Conservation (phyloP, 495 filamentous ascomycete species). For the Chlorociboria aeruginascens region DNA sequence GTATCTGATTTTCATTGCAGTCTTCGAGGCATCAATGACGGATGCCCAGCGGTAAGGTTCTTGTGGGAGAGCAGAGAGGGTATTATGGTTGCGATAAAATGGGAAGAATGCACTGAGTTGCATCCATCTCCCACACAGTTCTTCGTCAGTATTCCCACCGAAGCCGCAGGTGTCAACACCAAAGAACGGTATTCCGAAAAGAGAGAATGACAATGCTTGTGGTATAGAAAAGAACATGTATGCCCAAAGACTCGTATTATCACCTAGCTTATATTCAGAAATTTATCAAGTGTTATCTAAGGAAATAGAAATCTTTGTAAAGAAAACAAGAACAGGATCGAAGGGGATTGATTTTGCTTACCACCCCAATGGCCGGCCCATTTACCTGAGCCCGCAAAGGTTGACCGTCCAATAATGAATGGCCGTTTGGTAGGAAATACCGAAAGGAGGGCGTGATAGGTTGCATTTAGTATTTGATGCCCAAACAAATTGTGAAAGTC, state of each 20-base stretch:
- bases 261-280: conserved; percentile 30
- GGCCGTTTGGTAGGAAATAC: conserved; percentile 58
- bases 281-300: background rate
- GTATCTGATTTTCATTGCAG: conserved; percentile 67
- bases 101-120: conserved; percentile 76
- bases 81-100: conserved; percentile 82
- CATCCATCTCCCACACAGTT: conserved; percentile 83
- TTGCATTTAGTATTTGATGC: conserved; percentile 67
- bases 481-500: conserved; percentile 72
- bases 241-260: conserved; percentile 58
- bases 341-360: background rate
- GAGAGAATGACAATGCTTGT: conserved; percentile 65
- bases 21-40: conserved; percentile 52
- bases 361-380: conserved; percentile 76
- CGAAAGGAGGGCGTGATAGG: conserved; percentile 56
- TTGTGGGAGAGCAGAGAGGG: conserved; percentile 46
- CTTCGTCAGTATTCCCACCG: conserved; percentile 53
- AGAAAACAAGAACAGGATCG: no score
- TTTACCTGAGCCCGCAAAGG: conserved; percentile 69
- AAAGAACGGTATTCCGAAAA: conserved; percentile 85
- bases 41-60: conserved; percentile 68
- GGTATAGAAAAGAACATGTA: conserved; percentile 71
- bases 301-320: no score
- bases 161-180: conserved; percentile 79
- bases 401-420: conserved; percentile 78